Evolutionary conservation across 306 rosid genomes (phyloP).

Genomic region (Luffa acutangula): DNA sequence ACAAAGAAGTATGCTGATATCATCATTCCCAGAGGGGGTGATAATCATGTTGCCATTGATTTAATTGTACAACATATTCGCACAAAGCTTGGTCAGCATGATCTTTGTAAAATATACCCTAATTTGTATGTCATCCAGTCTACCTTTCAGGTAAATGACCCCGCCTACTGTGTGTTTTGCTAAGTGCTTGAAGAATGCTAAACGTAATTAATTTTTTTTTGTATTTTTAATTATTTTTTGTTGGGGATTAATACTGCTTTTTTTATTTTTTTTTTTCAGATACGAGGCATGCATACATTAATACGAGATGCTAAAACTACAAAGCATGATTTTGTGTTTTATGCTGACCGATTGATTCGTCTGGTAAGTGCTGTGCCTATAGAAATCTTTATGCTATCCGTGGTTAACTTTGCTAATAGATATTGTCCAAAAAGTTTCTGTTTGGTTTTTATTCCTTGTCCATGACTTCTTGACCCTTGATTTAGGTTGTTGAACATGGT

Average conservation of each 20-base stretch:
- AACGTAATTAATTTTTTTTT: not conserved
- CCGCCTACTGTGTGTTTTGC: slow-evolving; percentile 2
- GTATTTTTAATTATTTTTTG: not conserved
- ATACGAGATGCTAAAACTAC: slow-evolving; percentile 84
- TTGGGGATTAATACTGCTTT: slow-evolving; percentile 3
- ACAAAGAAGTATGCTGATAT: slow-evolving; percentile 98
- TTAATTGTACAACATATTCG: slow-evolving; percentile 95
- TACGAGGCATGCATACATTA: slow-evolving; percentile 96
- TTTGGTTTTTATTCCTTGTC: slow-evolving; percentile 9
- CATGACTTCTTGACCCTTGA: slow-evolving; percentile 22
- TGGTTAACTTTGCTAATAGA: not conserved
- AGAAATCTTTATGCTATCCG: not conserved
- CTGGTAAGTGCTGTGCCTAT: slow-evolving; percentile 41
- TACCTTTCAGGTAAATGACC: slow-evolving; percentile 94
- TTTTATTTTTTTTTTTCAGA: slow-evolving; percentile 32
- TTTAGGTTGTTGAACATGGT: slow-evolving; percentile 97
- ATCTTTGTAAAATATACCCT: slow-evolving; percentile 95
- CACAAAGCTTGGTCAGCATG: slow-evolving; percentile 97
- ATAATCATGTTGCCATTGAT: slow-evolving; percentile 95
- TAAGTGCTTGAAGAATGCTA: not conserved
- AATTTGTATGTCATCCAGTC: slow-evolving; percentile 84
- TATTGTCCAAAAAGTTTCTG: not conserved
- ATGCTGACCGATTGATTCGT: slow-evolving; percentile 92
- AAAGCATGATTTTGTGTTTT: slow-evolving; percentile 93
- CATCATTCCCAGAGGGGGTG: slow-evolving; percentile 98